Evolutionary conservation across 164 flowering plant genomes (phyloP).

Genomic region (Annona cherimola): DNA sequence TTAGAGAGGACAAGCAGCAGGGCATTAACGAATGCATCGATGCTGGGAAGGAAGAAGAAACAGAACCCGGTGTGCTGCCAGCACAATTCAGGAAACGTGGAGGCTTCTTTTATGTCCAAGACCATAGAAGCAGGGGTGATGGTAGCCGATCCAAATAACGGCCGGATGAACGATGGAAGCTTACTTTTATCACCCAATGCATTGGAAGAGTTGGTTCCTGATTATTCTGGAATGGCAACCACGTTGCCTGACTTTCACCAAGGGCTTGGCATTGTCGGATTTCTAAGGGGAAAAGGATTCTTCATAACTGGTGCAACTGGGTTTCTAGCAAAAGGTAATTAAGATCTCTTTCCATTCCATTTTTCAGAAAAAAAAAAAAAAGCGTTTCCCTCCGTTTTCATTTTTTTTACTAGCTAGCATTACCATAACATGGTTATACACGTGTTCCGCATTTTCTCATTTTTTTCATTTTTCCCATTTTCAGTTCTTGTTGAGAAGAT

Average conservation of each 20-base stretch:
- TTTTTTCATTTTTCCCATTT: conserved; percentile 6
- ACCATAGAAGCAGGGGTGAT: conserved; percentile 26
- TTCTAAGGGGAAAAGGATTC: conserved; percentile 64
- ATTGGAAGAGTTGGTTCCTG: conserved; percentile 32
- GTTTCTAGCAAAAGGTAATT: conserved; percentile 85
- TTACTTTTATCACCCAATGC: conserved; percentile 48
- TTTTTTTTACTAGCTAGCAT: background rate
- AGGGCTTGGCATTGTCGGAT: conserved; percentile 78
- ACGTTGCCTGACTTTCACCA: conserved; percentile 35
- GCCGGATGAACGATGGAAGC: conserved; percentile 33
- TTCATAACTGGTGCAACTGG: conserved; percentile 94
- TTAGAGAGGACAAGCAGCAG: background rate
- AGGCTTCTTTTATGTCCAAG: conserved; percentile 33
- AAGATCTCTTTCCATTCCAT: too few relatives aligned
- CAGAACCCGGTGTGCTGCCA: conserved; percentile 37
- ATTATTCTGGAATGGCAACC: conserved; percentile 19
- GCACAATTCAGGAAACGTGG: conserved; percentile 28
- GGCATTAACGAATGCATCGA: conserved; percentile 4
- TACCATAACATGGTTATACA: background rate
- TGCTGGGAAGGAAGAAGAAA: conserved; percentile 23
- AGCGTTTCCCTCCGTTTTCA: background rate
- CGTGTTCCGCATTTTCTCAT: background rate
- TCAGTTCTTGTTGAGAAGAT: conserved; percentile 95
- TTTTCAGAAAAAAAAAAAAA: background rate
- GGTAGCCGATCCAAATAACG: conserved; percentile 18